Evolutionary conservation across 2,329 filamentous ascomycete species (phyloP).

Genomic region (Cladosporium oxysporum): DNA sequence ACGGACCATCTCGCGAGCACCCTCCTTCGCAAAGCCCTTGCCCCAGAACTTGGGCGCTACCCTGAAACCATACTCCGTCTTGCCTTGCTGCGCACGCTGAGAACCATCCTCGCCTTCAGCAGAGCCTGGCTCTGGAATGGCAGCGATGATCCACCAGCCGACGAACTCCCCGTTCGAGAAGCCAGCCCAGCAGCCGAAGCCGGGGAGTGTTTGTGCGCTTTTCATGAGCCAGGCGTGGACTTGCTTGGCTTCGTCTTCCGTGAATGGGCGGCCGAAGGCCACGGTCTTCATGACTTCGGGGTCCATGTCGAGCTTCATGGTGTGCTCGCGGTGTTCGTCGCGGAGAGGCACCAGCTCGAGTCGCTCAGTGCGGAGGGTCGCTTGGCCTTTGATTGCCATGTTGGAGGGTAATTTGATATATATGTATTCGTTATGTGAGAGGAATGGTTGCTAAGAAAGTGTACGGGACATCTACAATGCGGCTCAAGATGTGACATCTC

Average conservation of each 20-base stretch:
- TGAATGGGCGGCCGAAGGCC: constrained; percentile 19
- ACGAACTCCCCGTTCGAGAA: constrained; percentile 31
- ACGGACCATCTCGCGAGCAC: constrained; percentile 32
- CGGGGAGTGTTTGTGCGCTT: constrained; percentile 10
- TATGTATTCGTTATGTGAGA: not conserved
- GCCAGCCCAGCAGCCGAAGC: constrained; percentile 19
- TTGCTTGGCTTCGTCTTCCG: constrained; percentile 20
- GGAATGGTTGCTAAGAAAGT: not conserved
- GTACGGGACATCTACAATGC: not conserved
- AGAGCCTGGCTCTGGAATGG: constrained; percentile 17
- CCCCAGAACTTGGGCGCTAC: constrained; percentile 36
- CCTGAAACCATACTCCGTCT: constrained; percentile 34
- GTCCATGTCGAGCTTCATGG: constrained; percentile 20
- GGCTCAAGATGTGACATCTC: not conserved
- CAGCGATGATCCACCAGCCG: constrained; percentile 37
- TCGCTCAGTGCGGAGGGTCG: constrained; percentile 6
- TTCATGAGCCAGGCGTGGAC: constrained; percentile 20
- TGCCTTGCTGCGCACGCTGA: constrained; percentile 6
- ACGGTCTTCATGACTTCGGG: constrained; percentile 21
- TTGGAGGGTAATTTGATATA: not conserved
- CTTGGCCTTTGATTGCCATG: constrained; percentile 11
- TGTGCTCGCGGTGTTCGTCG: constrained; percentile 14
- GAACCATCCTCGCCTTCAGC: not conserved
- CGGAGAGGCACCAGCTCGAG: constrained; percentile 18
- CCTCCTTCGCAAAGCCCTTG: constrained; percentile 38